A percentile compares a stretch with the other conserved stretches of the same genome.
phyloP scores from a whole-genome alignment of 228 moss, liverwort and hornwort genomes.

The Sphagnum magellanicum region DNA sequence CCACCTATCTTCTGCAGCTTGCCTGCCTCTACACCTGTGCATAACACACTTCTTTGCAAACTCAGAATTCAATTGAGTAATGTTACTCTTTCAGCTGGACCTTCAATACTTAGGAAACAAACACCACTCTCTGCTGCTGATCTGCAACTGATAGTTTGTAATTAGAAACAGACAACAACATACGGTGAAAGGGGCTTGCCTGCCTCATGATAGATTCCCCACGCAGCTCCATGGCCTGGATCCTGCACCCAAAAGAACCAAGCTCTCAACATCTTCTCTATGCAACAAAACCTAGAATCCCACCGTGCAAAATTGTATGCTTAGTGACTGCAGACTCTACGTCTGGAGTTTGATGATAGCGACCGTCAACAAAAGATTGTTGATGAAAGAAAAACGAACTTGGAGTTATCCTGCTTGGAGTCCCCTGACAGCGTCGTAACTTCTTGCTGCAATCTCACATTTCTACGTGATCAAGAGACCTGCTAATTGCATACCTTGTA shows the following conservation, averaged over 20 bases:
- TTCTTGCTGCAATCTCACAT: too few relatives aligned
- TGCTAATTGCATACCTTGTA: conserved; percentile 40
- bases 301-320: not conserved
- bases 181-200: conserved; percentile 20
- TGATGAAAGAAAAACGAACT: not conserved
- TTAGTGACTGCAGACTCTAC: not conserved
- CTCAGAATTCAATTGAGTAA: not conserved
- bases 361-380: too few relatives aligned
- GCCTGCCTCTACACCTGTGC: conserved; percentile 59
- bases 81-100: not conserved
- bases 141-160: not conserved
- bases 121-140: not conserved
- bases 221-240: conserved; percentile 70
- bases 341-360: too few relatives aligned
- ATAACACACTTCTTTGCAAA: not conserved
- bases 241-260: conserved; percentile 31
- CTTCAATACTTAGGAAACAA: not conserved
- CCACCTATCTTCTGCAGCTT: conserved; percentile 69
- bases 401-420: not conserved
- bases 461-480: too few relatives aligned
- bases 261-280: not conserved
- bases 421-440: not conserved
- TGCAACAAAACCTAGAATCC: not conserved
- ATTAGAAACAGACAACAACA: not conserved
- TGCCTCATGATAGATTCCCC: conserved; percentile 74